These are phyloP conservation scores for Serpula lacrymans DNA, from an alignment of 768 basidiomycete species.

Conservation along the genomic window DNA sequence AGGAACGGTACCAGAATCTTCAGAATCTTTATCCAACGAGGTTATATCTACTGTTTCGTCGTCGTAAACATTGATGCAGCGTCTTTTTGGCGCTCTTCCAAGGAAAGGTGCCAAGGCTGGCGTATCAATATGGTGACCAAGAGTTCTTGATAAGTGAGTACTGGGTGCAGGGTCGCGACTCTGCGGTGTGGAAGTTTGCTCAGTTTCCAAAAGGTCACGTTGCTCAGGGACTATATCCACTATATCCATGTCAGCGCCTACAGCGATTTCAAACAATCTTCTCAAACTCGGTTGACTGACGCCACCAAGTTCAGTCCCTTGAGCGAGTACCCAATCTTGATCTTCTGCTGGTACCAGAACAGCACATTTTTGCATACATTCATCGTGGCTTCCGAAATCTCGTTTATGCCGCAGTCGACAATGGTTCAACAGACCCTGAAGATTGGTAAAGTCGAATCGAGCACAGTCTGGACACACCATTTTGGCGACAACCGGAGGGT, in stretches of 20 bases:
- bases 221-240: conserved; percentile 7
- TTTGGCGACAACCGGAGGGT: conserved; percentile 29
- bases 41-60: conserved; percentile 29
- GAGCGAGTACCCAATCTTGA: conserved; percentile 29
- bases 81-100: conserved; percentile 39
- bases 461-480: conserved; percentile 42
- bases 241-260: conserved; percentile 31
- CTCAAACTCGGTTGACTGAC: conserved; percentile 43
- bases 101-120: conserved; percentile 50
- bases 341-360: conserved; percentile 31
- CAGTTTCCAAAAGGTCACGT: conserved; percentile 6
- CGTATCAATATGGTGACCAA: conserved; percentile 50
- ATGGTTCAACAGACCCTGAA: conserved; percentile 52
- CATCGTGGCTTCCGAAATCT: conserved; percentile 50
- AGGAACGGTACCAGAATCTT: too few species aligned
- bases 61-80: conserved; percentile 36
- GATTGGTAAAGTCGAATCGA: conserved; percentile 46
- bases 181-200: conserved; percentile 2
- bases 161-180: conserved; percentile 17
- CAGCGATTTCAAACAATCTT: conserved; percentile 48
- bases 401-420: conserved; percentile 45
- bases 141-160: conserved; percentile 42
- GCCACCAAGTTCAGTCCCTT: conserved; percentile 39
- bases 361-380: conserved; percentile 46
- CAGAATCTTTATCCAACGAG: too few species aligned